Conservation (phyloP, 345 rosid species). For the Odontarrhena argentea region DNA sequence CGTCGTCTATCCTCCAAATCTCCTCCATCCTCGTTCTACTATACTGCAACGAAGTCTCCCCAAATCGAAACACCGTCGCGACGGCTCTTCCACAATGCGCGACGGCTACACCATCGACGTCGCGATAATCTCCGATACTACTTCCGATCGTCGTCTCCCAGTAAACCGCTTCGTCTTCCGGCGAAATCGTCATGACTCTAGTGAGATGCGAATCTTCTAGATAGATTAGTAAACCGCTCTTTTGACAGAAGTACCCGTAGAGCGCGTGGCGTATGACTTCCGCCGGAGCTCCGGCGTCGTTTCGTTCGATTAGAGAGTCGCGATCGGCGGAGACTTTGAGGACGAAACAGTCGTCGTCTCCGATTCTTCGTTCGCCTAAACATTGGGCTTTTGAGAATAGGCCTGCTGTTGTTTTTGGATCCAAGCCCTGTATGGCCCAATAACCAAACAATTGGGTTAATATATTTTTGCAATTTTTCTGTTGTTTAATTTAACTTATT, state of each 20-base stretch:
- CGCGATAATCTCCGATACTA: conserved; percentile 80
- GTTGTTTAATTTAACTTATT: too few relatives aligned
- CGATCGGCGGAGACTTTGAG: conserved; percentile 85
- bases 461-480: too few relatives aligned
- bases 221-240: conserved; percentile 79
- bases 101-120: conserved; percentile 74
- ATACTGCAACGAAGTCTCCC: conserved; percentile 69
- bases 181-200: conserved; percentile 64
- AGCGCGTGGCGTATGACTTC: conserved; percentile 87
- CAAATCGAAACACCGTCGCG: conserved; percentile 85
- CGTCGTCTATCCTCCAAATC: conserved; percentile 88
- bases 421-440: conserved; percentile 63
- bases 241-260: conserved; percentile 94
- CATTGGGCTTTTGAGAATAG: conserved; percentile 80
- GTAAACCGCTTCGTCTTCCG: conserved; percentile 60
- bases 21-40: conserved; percentile 91
- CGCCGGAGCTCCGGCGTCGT: conserved; percentile 72
- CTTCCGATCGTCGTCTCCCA: conserved; percentile 98
- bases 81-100: conserved; percentile 89
- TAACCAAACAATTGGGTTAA: neutral
- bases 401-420: conserved; percentile 84
- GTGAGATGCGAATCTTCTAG: conserved; percentile 90
- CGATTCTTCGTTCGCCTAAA: conserved; percentile 78
- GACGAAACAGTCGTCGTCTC: conserved; percentile 86
- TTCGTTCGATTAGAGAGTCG: conserved; percentile 69